phyloP scores from a whole-genome alignment of 352 stramenopile genomes.

The Pythium periplocum region DNA sequence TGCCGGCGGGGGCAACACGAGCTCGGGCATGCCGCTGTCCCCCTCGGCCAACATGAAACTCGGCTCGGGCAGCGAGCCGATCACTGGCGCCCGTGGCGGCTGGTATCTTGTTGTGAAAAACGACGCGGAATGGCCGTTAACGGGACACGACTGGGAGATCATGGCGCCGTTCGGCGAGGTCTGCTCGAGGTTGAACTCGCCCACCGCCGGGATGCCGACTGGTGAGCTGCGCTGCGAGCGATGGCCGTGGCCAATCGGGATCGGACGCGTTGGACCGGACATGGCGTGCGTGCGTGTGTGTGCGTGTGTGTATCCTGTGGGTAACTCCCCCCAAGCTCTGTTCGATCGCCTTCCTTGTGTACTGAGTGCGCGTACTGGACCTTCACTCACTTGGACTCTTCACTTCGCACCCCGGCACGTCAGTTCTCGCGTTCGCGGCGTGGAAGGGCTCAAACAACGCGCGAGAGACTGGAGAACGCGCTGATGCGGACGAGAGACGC shows the following conservation, averaged over 20 bases:
- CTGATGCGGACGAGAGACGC: too few relatives aligned
- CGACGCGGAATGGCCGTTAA: conserved; percentile 28
- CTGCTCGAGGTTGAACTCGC: background rate
- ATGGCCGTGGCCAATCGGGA: conserved; percentile 38
- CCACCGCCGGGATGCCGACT: conserved; percentile 12
- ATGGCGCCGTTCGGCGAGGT: conserved; percentile 15
- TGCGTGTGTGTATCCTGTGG: background rate
- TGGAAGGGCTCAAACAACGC: too few relatives aligned
- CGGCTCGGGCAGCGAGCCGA: conserved; percentile 62
- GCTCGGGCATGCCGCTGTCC: conserved; percentile 41
- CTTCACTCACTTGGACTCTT: background rate
- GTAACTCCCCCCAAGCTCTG: too few relatives aligned
- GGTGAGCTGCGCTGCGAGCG: conserved; percentile 41
- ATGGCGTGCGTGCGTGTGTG: conserved; percentile 12
- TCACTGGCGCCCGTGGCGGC: conserved; percentile 42
- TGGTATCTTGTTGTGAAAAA: conserved; percentile 21
- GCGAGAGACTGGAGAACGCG: too few relatives aligned
- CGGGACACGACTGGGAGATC: conserved; percentile 63
- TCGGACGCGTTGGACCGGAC: conserved; percentile 38
- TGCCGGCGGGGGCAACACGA: conserved; percentile 46
- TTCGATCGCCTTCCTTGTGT: background rate
- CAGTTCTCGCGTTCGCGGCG: too few relatives aligned
- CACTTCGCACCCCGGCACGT: background rate
- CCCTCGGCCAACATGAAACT: conserved; percentile 42
- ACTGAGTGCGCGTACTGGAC: background rate